phyloP scores from a whole-genome alignment of 148 eudicot species.

The Vaccinium corymbosum region DNA sequence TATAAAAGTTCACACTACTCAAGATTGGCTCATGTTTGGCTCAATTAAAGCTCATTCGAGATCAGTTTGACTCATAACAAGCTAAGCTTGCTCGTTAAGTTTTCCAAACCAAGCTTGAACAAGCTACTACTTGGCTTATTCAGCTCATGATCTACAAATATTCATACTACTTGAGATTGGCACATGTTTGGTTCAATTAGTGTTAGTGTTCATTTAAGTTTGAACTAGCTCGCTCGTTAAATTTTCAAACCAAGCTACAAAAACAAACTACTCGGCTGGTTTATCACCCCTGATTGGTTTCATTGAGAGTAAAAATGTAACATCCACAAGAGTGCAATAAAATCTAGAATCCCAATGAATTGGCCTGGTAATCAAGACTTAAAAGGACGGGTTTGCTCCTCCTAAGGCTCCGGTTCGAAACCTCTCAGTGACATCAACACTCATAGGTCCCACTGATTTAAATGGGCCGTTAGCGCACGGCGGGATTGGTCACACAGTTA shows the following conservation, averaged over 20 bases:
- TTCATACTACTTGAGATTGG: neutral
- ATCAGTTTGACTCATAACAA: neutral
- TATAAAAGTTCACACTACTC: neutral
- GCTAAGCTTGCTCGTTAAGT: neutral
- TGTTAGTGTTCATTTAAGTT: neutral
- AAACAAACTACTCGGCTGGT: neutral
- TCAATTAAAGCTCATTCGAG: neutral
- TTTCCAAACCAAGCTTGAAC: neutral
- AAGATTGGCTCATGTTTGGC: neutral
- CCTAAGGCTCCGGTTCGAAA: no score
- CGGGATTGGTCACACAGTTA: no score
- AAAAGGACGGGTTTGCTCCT: no score
- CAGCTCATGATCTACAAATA: neutral
- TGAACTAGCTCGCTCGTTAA: neutral
- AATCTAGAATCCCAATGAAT: no score
- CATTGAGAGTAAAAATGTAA: neutral
- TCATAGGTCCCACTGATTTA: no score
- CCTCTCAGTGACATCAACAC: no score
- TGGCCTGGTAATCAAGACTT: no score
- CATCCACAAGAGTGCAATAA: no score
- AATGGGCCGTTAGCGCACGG: no score
- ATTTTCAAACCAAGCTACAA: neutral
- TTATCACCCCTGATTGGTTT: neutral
- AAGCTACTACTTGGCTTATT: neutral
- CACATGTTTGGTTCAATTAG: neutral